Evolutionary conservation across 1,284 basidiomycete genomes (phyloP), one percentile per base, ranked within the genome.

Genomic region (Boletus mariae): DNA sequence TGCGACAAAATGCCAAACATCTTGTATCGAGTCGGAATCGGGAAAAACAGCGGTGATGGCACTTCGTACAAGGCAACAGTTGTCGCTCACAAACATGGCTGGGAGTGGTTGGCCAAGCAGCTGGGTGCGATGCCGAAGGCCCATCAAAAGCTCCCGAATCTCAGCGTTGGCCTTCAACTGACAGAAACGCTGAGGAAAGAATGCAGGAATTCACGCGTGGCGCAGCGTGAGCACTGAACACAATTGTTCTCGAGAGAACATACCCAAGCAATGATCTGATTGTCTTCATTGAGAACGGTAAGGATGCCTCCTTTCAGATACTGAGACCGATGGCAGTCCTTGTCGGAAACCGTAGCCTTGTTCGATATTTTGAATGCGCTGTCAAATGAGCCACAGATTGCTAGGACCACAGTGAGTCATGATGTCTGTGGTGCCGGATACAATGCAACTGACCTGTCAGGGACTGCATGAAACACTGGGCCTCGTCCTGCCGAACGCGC

Each of bases 211-310:
- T 17, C 17, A 17, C 17, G 17, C 17, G 17, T 17, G 17, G 17
- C 17, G 17, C 17, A 17, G 17, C 17, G 17, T 17, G 17, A 17
- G 17, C 17, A 17, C 17, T 17, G 17, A 17, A 17, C 17, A 17
- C 17, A 17, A 17, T 17, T 17, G 17, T 17, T 17, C 17, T 17
- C 17, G 17, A 17, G 17, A 17, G 17, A 17, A 17, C 17, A 17
- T 17, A 17, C 35, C 49, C 55, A 56, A 9, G 46, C 13, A 17
- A 55, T 40, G 4, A 54, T 56, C 40, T 56, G n/a, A 1, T 45
- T 35, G 7, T 47, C 25, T 17, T 56, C 28, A 20, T 54, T 54
- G 6, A 56, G 5, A 10, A 56, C 43, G 23, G 6, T 49, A 4
- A 56, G 32, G 10, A 56, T 28, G 2, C 44, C 28, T 12, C 52